Conservation (phyloP, 805 yeast species). For the Spathaspora boniae region DNA sequence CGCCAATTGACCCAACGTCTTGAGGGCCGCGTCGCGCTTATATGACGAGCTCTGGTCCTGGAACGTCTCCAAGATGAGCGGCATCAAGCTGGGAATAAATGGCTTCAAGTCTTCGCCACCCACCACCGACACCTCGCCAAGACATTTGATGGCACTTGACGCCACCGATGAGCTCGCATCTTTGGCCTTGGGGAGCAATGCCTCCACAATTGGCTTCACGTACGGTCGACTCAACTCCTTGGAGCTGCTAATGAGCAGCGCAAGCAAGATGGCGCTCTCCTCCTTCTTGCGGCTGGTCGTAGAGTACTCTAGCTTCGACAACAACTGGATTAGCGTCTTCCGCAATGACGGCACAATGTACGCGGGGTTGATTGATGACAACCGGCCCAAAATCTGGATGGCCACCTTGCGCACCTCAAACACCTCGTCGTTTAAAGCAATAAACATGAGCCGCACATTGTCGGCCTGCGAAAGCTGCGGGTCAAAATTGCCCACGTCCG, state of each 20-base stretch:
- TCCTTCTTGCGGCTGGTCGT: slow-evolving; percentile 73
- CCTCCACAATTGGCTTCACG: slow-evolving; percentile 85
- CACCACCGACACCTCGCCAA: slow-evolving; percentile 85
- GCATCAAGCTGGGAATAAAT: slow-evolving; percentile 77
- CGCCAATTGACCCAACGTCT: slow-evolving; percentile 83
- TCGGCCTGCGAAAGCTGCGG: slow-evolving; percentile 94
- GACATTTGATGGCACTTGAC: slow-evolving; percentile 76
- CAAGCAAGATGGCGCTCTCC: slow-evolving; percentile 75
- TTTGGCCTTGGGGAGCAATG: slow-evolving; percentile 69
- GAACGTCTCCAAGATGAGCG: slow-evolving; percentile 78
- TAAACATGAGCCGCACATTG: slow-evolving; percentile 77
- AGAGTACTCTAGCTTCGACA: slow-evolving; percentile 83
- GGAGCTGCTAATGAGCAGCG: slow-evolving; percentile 73
- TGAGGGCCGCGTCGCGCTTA: slow-evolving; percentile 86
- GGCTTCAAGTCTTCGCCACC: slow-evolving; percentile 82
- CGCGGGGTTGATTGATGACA: slow-evolving; percentile 88
- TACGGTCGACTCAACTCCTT: slow-evolving; percentile 85
- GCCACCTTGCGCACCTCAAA: slow-evolving; percentile 81
- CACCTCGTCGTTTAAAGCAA: slow-evolving; percentile 87
- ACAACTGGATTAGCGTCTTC: slow-evolving; percentile 76
- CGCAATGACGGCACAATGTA: slow-evolving; percentile 91
- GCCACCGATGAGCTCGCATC: slow-evolving; percentile 80
- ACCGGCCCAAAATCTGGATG: slow-evolving; percentile 74
- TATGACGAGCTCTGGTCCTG: slow-evolving; percentile 89
- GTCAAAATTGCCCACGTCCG: slow-evolving; percentile 66